Conservation (phyloP, 2,329 filamentous ascomycete species). For the Talaromyces sp. region DNA sequence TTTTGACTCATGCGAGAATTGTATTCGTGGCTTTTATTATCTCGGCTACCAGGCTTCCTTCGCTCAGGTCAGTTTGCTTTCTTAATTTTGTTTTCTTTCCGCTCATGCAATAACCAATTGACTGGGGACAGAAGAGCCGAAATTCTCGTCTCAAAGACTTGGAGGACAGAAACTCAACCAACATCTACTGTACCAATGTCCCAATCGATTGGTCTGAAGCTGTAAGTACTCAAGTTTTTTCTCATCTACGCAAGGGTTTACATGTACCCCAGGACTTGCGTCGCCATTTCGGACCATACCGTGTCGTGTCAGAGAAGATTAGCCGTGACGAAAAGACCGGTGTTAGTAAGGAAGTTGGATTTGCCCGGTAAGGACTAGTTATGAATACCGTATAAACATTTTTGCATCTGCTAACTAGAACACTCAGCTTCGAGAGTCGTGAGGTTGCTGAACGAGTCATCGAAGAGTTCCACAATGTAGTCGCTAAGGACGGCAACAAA, state of each 20-base stretch:
- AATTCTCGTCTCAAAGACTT: conserved; percentile 97
- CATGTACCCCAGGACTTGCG: conserved; percentile 60
- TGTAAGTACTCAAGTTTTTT: conserved; percentile 45
- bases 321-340: conserved; percentile 79
- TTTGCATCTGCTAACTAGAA: conserved; percentile 10
- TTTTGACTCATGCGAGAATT: conserved; percentile 84
- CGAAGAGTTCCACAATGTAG: conserved; percentile 73
- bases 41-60: conserved; percentile 97
- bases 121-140: conserved; percentile 71
- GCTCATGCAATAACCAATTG: not conserved
- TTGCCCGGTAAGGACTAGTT: conserved; percentile 67
- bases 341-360: conserved; percentile 93
- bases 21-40: conserved; percentile 90
- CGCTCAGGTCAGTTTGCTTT: conserved; percentile 62
- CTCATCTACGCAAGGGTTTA: not conserved
- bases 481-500: conserved; percentile 73
- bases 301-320: conserved; percentile 90
- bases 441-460: conserved; percentile 90
- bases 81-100: not conserved
- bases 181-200: conserved; percentile 96
- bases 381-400: conserved; percentile 5
- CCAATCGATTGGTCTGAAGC: conserved; percentile 88
- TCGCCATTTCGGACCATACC: conserved; percentile 48
- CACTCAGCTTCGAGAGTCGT: conserved; percentile 73
- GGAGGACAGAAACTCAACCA: conserved; percentile 82